phyloP scores from a whole-genome alignment of 192 early-diverging fungal species.

The Coemansia biformis region DNA sequence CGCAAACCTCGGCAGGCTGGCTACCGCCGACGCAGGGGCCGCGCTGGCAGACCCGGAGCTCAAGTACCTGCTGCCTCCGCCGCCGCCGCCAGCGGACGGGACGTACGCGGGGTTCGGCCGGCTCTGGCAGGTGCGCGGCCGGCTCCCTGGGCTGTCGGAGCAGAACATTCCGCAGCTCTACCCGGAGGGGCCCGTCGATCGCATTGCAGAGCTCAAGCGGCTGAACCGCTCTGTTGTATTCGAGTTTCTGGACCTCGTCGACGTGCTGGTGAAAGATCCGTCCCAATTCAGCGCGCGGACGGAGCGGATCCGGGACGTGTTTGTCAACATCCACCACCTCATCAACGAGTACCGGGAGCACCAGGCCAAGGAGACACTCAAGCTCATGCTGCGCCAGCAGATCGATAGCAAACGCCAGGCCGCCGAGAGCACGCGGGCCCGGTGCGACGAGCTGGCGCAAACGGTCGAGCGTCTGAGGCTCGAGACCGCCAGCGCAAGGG shows the following conservation, averaged over 20 bases:
- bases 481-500: constrained; percentile 14
- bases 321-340: constrained; percentile 78
- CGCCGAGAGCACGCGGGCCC: constrained; percentile 13
- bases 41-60: constrained; percentile 39
- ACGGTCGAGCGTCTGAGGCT: constrained; percentile 15
- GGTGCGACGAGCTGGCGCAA: constrained; percentile 23
- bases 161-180: constrained; percentile 63
- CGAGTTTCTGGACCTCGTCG: constrained; percentile 68
- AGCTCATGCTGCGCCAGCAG: constrained; percentile 63
- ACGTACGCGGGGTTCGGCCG: constrained; percentile 63
- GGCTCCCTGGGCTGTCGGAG: constrained; percentile 55
- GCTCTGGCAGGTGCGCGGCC: constrained; percentile 61
- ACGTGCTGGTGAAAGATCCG: constrained; percentile 55
- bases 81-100: constrained; percentile 51
- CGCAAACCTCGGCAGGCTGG: constrained; percentile 51
- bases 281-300: constrained; percentile 55
- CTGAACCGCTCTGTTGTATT: constrained; percentile 58
- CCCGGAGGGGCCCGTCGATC: constrained; percentile 59
- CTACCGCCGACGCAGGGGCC: neutral
- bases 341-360: constrained; percentile 79
- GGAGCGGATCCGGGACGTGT: constrained; percentile 62
- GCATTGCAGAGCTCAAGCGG: constrained; percentile 59
- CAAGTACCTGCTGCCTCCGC: constrained; percentile 56
- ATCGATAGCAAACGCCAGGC: constrained; percentile 41
- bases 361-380: constrained; percentile 67